These are phyloP conservation scores for Alternaria arbusti DNA, from an alignment of 2,329 filamentous ascomycete genomes.

Conservation along the genomic window DNA sequence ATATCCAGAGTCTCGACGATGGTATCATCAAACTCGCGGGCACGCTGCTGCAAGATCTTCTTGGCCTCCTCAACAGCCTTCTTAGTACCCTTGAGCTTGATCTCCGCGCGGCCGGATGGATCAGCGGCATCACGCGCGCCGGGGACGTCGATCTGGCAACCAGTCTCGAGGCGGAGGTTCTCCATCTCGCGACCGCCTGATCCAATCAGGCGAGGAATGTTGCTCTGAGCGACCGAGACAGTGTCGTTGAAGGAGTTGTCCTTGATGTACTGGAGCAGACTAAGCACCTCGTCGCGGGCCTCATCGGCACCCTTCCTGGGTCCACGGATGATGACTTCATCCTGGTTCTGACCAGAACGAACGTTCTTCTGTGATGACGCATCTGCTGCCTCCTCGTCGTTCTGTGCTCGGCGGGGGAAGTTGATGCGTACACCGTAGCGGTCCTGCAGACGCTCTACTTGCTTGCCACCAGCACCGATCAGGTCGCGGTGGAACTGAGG, in stretches of 20 bases:
- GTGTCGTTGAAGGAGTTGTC: conserved; percentile 83
- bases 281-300: conserved; percentile 88
- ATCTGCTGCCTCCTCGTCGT: conserved; percentile 74
- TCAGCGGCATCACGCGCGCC: conserved; percentile 74
- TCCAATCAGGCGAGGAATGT: conserved; percentile 92
- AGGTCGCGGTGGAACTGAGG: conserved; percentile 93
- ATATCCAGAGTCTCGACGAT: conserved; percentile 83
- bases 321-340: conserved; percentile 90
- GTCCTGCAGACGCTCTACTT: conserved; percentile 90
- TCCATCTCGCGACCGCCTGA: conserved; percentile 91
- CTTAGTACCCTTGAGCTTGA: conserved; percentile 91
- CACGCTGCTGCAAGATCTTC: conserved; percentile 86
- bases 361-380: conserved; percentile 70
- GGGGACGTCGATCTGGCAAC: conserved; percentile 90
- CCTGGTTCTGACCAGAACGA: conserved; percentile 71
- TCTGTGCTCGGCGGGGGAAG: conserved; percentile 74
- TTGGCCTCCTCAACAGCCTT: conserved; percentile 88
- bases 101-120: conserved; percentile 74
- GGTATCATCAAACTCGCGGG: conserved; percentile 87
- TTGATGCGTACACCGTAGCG: conserved; percentile 95
- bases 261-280: conserved; percentile 84
- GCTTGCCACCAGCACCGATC: conserved; percentile 84
- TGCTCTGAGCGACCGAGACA: conserved; percentile 86
- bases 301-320: conserved; percentile 92
- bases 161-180: conserved; percentile 80